phyloP scores from a whole-genome alignment of 345 rosid genomes.

The Syzygium aqueum region DNA sequence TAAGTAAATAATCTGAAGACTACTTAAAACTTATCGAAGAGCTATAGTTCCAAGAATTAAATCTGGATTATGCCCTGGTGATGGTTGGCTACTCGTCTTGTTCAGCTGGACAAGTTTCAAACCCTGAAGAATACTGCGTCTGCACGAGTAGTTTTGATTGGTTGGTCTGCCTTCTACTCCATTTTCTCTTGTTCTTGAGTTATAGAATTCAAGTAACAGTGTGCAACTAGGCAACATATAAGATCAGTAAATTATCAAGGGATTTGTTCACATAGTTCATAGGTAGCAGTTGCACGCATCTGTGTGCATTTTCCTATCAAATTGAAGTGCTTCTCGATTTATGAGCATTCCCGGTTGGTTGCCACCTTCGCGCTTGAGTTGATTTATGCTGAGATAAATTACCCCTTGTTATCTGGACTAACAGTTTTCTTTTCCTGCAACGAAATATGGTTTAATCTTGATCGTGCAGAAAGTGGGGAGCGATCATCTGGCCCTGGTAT shows the following conservation, averaged over 20 bases:
- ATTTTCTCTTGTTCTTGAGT: neutral
- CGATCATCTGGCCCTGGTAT: conserved; percentile 73
- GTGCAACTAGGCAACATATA: neutral
- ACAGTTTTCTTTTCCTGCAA: neutral
- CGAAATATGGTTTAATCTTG: neutral
- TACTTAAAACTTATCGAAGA: neutral
- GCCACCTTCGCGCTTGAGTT: neutral
- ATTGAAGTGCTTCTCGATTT: neutral
- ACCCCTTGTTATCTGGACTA: neutral
- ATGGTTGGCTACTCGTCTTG: neutral
- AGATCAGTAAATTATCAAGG: neutral
- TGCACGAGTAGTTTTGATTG: neutral
- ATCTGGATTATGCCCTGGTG: neutral
- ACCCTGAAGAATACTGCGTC: neutral
- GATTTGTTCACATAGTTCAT: neutral
- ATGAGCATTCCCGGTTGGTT: neutral
- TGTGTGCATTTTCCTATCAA: neutral
- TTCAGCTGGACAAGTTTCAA: neutral
- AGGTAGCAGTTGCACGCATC: neutral
- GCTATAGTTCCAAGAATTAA: neutral
- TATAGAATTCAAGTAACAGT: neutral
- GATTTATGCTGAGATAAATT: neutral
- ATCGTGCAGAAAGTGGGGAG: conserved; percentile 54
- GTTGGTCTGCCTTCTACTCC: neutral
- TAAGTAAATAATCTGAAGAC: neutral